Evolutionary conservation across 306 rosid species (phyloP), one percentile per base, ranked within the genome.

Genomic region (Lathyrus oleraceus): DNA sequence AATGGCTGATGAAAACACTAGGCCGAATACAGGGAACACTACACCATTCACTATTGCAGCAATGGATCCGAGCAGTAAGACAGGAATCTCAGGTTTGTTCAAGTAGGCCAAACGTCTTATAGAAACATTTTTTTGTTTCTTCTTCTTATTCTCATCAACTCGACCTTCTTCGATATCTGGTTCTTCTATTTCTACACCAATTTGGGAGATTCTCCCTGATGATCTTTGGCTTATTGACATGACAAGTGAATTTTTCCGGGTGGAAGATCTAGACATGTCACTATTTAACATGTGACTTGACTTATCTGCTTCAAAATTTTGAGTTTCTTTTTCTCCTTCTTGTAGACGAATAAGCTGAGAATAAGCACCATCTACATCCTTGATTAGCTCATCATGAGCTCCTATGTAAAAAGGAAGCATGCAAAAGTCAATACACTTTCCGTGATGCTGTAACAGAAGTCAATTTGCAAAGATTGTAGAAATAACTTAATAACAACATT

Each of bases 261-360:
- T 77, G 11, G 66, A 61, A 52, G 79, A 75, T 40, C 51, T 72
- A 49, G 19, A 21, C 77, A 69, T 10, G 3, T 54, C 6, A 36
- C 42, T 38, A 12, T 76, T 57, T 1, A 83, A 67, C 63, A 69
- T 63, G 45, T 27, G 47, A 21, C 44, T 57, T 36, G 74, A 16
- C 45, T 19, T 77, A 25, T 81, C 78, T 19, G 45, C 57, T 47
- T 76, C 87, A 21, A 56, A 28, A 21, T 65, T 60, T 20, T 0
- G 56, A 15, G 25, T 10, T 74, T 39, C 80, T n/a, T 62, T 61
- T 0, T 71, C 62, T 73, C 92, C 85, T 76, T 82, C 89, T 79
- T 94, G 98, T 17, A 94, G 76, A 48, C 83, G 89, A 70, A 94
- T 49, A 47, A 94, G 89, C 69, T 94, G 98, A 40, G 89, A 84